These are phyloP conservation scores for Ogataea glucozyma DNA, from an alignment of 805 yeast species.

Conservation along the genomic window DNA sequence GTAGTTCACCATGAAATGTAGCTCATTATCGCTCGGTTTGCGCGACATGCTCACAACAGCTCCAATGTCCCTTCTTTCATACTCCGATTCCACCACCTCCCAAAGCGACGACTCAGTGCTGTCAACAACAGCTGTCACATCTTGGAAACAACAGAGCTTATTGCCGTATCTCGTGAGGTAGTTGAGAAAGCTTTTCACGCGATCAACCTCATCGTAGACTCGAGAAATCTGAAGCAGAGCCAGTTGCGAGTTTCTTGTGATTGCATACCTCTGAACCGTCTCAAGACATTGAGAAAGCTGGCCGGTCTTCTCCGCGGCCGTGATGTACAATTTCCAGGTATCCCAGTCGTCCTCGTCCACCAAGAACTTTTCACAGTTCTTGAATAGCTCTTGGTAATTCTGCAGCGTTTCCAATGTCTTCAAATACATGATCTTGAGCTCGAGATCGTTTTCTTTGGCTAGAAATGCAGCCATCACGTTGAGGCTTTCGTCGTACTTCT, in stretches of 20 bases:
- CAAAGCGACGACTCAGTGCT: conserved; percentile 6
- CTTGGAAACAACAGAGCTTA: conserved; percentile 68
- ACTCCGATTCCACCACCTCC: conserved; percentile 14
- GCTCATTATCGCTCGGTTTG: conserved; percentile 24
- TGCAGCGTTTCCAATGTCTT: conserved; percentile 45
- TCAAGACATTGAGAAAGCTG: conserved; percentile 35
- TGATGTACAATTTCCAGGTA: conserved; percentile 62
- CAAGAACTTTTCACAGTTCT: conserved; percentile 43
- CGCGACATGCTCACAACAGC: conserved; percentile 11
- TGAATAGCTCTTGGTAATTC: conserved; percentile 46
- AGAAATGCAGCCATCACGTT: conserved; percentile 35
- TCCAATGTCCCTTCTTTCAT: conserved; percentile 10
- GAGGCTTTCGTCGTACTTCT: conserved; percentile 39
- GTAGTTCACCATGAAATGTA: conserved; percentile 33
- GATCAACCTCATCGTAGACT: conserved; percentile 13
- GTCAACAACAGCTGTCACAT: conserved; percentile 44
- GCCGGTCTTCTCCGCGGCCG: conserved; percentile 43
- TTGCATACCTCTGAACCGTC: conserved; percentile 34
- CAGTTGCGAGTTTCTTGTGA: conserved; percentile 57
- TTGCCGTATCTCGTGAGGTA: conserved; percentile 50
- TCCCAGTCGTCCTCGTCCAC: conserved; percentile 70
- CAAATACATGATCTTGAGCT: conserved; percentile 56
- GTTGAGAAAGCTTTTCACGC: conserved; percentile 33
- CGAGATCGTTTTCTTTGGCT: conserved; percentile 52
- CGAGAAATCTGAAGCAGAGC: conserved; percentile 50